A percentile compares a stretch with the other conserved stretches of the same genome.
These are phyloP conservation scores for Pleurotus citrinopileatus DNA, from an alignment of 768 basidiomycete species.

Conservation along the genomic window DNA sequence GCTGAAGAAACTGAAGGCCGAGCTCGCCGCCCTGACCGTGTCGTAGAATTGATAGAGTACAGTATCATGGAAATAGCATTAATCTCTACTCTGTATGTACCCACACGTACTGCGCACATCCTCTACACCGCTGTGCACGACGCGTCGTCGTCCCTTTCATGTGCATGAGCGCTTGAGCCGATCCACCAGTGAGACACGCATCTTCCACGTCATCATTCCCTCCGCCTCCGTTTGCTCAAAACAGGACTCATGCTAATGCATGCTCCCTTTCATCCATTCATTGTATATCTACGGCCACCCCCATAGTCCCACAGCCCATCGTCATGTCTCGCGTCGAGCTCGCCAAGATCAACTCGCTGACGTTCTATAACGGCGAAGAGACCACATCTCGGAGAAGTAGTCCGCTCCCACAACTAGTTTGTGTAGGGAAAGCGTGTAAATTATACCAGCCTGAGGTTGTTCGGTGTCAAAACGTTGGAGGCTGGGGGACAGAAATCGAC, in stretches of 20 bases:
- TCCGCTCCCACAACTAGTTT: conserved; percentile 77
- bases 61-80: not conserved
- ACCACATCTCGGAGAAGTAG: conserved; percentile 65
- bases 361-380: conserved; percentile 68
- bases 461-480: conserved; percentile 79
- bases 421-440: conserved; percentile 75
- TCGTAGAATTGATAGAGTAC: not conserved
- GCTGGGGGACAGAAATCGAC: conserved; percentile 75
- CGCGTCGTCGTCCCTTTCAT: too few species aligned
- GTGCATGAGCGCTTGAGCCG: too few species aligned
- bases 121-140: too few species aligned
- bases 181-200: conserved; percentile 22
- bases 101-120: too few species aligned
- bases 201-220: conserved; percentile 29
- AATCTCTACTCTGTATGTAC: too few species aligned
- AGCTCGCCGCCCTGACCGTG: conserved; percentile 33
- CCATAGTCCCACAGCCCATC: not conserved
- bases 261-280: conserved; percentile 7
- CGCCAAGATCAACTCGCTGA: conserved; percentile 68
- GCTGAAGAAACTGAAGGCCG: conserved; percentile 64
- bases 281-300: not conserved
- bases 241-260: conserved; percentile 8
- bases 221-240: not conserved
- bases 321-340: conserved; percentile 73
- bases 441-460: conserved; percentile 82